phyloP scores from a whole-genome alignment of 768 basidiomycete genomes.

The Auricularia heimuer region DNA sequence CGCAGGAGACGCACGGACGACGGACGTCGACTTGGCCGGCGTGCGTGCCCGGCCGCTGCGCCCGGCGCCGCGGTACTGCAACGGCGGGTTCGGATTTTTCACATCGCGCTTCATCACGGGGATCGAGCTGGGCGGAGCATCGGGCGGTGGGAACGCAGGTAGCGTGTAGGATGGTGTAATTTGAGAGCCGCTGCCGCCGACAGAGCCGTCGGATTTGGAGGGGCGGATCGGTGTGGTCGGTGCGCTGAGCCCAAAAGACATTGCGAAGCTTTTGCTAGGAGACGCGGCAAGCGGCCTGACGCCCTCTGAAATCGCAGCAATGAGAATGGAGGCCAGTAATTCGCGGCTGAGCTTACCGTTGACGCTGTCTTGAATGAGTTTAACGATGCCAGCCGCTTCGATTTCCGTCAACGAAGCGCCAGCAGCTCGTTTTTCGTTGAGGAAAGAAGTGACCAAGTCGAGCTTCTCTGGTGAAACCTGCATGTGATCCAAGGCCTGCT shows the following conservation, averaged over 20 bases:
- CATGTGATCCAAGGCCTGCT: not conserved
- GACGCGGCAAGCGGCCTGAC: not conserved
- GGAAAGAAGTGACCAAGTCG: not conserved
- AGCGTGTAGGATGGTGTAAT: not conserved
- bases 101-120: not conserved
- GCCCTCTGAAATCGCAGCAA: not conserved
- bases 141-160: not conserved
- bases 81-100: not conserved
- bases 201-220: not conserved
- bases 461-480: not conserved
- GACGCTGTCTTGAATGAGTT: not conserved
- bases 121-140: not conserved
- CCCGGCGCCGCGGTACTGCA: not conserved
- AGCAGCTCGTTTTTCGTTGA: not conserved
- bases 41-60: not conserved
- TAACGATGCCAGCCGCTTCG: not conserved
- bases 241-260: not conserved
- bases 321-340: not conserved
- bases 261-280: not conserved
- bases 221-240: not conserved
- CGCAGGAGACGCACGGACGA: not conserved
- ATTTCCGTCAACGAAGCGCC: not conserved
- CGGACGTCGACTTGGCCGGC: not conserved
- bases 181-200: not conserved
- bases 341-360: not conserved